Percentiles rank a stretch among this genome's conserved stretches.
Conservation (phyloP, 192 early-diverging fungal genomes). For the Backusella liffmaniae region DNA sequence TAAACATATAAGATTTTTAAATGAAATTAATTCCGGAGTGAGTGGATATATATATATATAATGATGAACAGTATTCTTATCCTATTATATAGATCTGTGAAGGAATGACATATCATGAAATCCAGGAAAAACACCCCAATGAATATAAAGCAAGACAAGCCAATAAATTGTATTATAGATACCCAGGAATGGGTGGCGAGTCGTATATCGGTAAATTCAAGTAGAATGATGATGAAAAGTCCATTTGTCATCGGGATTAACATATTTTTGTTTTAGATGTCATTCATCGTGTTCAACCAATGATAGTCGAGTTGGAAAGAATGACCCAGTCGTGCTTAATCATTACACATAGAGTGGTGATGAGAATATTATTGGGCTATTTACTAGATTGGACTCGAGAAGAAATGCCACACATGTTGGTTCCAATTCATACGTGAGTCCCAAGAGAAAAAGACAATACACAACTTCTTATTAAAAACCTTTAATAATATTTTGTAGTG, state of each 20-base stretch:
- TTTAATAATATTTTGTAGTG: conserved; percentile 11
- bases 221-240: not conserved
- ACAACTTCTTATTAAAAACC: too few relatives aligned
- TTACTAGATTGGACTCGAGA: conserved; percentile 63
- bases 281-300: conserved; percentile 87
- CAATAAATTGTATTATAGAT: conserved; percentile 92
- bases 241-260: not conserved
- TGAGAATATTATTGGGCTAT: conserved; percentile 89
- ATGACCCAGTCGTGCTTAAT: conserved; percentile 85
- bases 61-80: not conserved
- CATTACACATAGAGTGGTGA: conserved; percentile 90
- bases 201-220: conserved; percentile 60
- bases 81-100: conserved; percentile 48
- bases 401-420: conserved; percentile 44
- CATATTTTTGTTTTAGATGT: conserved; percentile 63
- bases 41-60: not conserved
- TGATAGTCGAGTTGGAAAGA: conserved; percentile 95
- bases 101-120: conserved; percentile 78
- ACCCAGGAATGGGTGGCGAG: conserved; percentile 96
- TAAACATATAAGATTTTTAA: conserved; percentile 76
- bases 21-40: conserved; percentile 92
- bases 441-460: not conserved
- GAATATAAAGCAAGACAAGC: conserved; percentile 77
- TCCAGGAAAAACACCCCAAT: conserved; percentile 73
- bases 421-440: conserved; percentile 40